phyloP scores from a whole-genome alignment of 2,329 filamentous ascomycete species.

The Stemphylium vesicarium region DNA sequence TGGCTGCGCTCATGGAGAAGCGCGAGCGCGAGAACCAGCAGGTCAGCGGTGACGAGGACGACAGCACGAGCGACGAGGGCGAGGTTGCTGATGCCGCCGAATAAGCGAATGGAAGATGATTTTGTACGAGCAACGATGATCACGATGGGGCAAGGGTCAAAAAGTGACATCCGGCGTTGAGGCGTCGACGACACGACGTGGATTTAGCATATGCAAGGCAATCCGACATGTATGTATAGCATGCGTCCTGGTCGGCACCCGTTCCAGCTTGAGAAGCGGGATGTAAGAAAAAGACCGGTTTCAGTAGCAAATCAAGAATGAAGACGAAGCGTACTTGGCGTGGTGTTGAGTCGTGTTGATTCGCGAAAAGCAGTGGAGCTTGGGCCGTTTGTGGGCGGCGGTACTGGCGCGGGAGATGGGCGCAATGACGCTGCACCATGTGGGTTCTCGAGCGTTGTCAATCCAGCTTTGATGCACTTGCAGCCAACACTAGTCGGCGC shows the following conservation, averaged over 20 bases:
- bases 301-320: slow-evolving; percentile 3
- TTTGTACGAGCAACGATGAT: slow-evolving; percentile 21
- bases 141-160: slow-evolving; percentile 26
- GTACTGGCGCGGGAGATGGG: slow-evolving; percentile 4
- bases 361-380: slow-evolving; percentile 12
- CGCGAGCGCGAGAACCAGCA: slow-evolving; percentile 96
- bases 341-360: slow-evolving; percentile 6
- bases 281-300: background rate
- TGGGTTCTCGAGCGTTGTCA: slow-evolving; percentile 8
- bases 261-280: slow-evolving; percentile 1
- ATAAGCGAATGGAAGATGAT: slow-evolving; percentile 22
- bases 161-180: slow-evolving; percentile 41
- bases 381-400: slow-evolving; percentile 13
- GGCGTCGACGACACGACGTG: slow-evolving; percentile 20
- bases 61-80: slow-evolving; percentile 94
- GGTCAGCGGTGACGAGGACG: slow-evolving; percentile 95
- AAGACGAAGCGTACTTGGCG: background rate
- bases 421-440: slow-evolving; percentile 25
- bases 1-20: slow-evolving; percentile 99
- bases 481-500: slow-evolving; percentile 17
- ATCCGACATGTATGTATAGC: slow-evolving; percentile 25
- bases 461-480: slow-evolving; percentile 21
- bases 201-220: slow-evolving; percentile 26
- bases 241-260: slow-evolving; percentile 1
- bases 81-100: slow-evolving; percentile 48